Conservation (phyloP, 2,329 filamentous ascomycete species). For the Xylaria polymorpha region DNA sequence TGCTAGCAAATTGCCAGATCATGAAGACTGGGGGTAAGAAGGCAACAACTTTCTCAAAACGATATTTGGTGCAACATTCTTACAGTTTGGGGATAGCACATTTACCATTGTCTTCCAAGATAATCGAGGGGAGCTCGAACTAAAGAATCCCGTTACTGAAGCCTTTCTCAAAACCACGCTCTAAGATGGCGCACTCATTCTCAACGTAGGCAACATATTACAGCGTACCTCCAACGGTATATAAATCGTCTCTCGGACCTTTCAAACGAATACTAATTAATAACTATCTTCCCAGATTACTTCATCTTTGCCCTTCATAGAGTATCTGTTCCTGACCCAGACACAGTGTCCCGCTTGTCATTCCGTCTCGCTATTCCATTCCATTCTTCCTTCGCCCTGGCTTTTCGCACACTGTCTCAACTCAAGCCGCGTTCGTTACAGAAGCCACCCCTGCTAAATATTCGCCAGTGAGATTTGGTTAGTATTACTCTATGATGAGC, state of each 20-base stretch:
- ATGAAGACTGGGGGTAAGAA: slow-evolving; percentile 63
- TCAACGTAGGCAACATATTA: slow-evolving; percentile 47
- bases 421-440: slow-evolving; percentile 41
- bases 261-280: neutral
- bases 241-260: neutral
- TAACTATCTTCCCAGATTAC: slow-evolving; percentile 36
- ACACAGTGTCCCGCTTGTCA: slow-evolving; percentile 33
- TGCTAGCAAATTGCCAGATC: slow-evolving; percentile 55
- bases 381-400: slow-evolving; percentile 44
- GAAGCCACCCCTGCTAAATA: slow-evolving; percentile 41
- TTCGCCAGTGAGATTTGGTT: slow-evolving; percentile 42
- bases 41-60: slow-evolving; percentile 13
- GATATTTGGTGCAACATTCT: slow-evolving; percentile 6
- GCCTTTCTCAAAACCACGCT: slow-evolving; percentile 38
- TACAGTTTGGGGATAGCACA: slow-evolving; percentile 43
- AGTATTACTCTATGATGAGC: slow-evolving; percentile 42
- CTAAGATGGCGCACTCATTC: slow-evolving; percentile 41
- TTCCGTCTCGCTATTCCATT: slow-evolving; percentile 45
- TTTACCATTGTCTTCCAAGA: slow-evolving; percentile 68
- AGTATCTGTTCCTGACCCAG: slow-evolving; percentile 40
- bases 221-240: slow-evolving; percentile 46
- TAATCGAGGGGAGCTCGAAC: slow-evolving; percentile 61
- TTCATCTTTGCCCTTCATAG: slow-evolving; percentile 44
- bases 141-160: slow-evolving; percentile 54
- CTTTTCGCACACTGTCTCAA: slow-evolving; percentile 41